Percentiles rank a stretch among this genome's conserved stretches.
Conservation (phyloP, 2,329 filamentous ascomycete species). For the Pyrenochaeta sp. region DNA sequence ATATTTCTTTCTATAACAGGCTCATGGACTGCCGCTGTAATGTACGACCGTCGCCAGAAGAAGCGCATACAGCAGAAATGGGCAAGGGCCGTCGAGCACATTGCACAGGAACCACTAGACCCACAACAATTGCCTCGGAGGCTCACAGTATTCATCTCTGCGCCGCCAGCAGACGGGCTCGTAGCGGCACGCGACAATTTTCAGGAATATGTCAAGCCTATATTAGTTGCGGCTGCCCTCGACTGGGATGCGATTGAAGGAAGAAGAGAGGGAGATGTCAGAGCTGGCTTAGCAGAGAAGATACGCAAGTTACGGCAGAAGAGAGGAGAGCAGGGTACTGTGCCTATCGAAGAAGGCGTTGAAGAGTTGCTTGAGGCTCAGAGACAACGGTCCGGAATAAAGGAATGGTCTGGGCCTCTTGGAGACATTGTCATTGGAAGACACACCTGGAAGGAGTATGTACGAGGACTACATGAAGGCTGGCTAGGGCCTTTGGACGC, state of each 20-base stretch:
- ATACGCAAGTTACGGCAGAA: conserved; percentile 73
- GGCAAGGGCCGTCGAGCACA: conserved; percentile 82
- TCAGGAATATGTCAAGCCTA: conserved; percentile 92
- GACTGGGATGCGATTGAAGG: conserved; percentile 98
- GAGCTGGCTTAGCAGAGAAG: conserved; percentile 84
- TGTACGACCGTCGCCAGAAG: conserved; percentile 94
- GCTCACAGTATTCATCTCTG: conserved; percentile 84
- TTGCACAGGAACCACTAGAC: conserved; percentile 78
- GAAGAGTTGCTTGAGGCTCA: conserved; percentile 69
- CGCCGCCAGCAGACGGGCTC: conserved; percentile 85
- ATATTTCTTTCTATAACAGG: conserved; percentile 87
- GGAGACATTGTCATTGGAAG: conserved; percentile 91
- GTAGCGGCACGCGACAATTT: conserved; percentile 92
- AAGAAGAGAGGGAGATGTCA: conserved; percentile 87
- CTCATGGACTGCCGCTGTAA: conserved; percentile 78
- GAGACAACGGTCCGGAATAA: conserved; percentile 71
- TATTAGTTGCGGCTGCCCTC: conserved; percentile 85
- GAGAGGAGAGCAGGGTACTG: conserved; percentile 60
- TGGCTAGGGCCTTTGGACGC: conserved; percentile 87
- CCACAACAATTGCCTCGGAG: conserved; percentile 79
- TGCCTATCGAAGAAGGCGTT: conserved; percentile 57
- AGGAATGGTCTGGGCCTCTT: conserved; percentile 73
- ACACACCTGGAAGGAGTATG: conserved; percentile 97
- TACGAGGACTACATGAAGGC: conserved; percentile 91
- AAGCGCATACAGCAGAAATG: conserved; percentile 85